Percentiles rank a stretch among this genome's conserved stretches.
Evolutionary conservation across 1,139 yeast genomes (phyloP).

Genomic region (Zhuliangozyma blackwelliae): DNA sequence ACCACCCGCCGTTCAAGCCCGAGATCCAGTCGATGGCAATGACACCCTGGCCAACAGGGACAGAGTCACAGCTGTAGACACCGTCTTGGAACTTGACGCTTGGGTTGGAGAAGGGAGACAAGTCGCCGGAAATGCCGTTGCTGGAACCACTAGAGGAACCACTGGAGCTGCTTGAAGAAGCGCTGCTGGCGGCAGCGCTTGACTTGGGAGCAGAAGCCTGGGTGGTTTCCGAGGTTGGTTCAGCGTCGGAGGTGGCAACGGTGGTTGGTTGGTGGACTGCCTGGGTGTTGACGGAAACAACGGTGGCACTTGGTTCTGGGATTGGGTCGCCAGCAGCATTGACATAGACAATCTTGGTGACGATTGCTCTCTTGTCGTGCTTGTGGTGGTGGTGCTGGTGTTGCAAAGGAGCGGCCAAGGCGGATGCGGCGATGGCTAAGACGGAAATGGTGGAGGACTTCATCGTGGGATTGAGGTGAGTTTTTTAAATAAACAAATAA

Average conservation of each 20-base stretch:
- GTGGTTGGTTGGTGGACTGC: not conserved
- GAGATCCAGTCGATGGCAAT: constrained; percentile 51
- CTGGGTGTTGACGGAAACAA: constrained; percentile 7
- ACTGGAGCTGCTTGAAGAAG: constrained; percentile 17
- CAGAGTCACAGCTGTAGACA: constrained; percentile 52
- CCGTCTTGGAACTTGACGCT: constrained; percentile 58
- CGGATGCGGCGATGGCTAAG: constrained; percentile 19
- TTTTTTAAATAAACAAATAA: not conserved
- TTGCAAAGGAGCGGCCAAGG: constrained; percentile 30
- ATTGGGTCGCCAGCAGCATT: constrained; percentile 59
- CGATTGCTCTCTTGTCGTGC: constrained; percentile 60
- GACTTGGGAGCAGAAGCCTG: constrained; percentile 16
- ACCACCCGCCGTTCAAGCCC: constrained; percentile 64
- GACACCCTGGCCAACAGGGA: constrained; percentile 75
- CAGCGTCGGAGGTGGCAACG: constrained; percentile 3
- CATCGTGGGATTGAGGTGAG: constrained; percentile 9
- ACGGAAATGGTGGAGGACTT: constrained; percentile 16
- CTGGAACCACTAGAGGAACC: constrained; percentile 16
- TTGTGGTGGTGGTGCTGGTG: constrained; percentile 41
- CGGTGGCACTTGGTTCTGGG: constrained; percentile 11
- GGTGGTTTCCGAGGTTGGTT: constrained; percentile 15
- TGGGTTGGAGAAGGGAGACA: constrained; percentile 50
- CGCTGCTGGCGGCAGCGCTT: constrained; percentile 15
- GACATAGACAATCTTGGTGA: constrained; percentile 79
- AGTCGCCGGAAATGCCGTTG: constrained; percentile 51